Conservation (phyloP, 352 stramenopile genomes). For the Globisporangium rhizosaccharum region DNA sequence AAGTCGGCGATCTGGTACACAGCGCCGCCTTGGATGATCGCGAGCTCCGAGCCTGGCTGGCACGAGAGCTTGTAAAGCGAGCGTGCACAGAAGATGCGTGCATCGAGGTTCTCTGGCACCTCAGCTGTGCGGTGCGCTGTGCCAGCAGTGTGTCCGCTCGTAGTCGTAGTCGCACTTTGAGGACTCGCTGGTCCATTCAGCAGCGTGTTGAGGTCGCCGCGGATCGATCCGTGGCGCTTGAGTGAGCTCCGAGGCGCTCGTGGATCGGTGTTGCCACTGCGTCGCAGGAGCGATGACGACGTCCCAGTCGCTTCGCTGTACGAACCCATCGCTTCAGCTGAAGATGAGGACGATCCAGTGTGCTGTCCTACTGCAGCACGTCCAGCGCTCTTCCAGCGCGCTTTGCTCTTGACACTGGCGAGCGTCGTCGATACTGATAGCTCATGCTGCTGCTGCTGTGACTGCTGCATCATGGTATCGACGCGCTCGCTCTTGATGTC, state of each 20-base stretch:
- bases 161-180: conserved; percentile 5
- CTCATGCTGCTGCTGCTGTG: not conserved
- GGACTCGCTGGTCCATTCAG: conserved; percentile 7
- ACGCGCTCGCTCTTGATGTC: conserved; percentile 8
- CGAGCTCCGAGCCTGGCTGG: conserved; percentile 38
- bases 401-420: conserved; percentile 7
- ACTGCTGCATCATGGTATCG: not conserved
- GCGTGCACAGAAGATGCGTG: conserved; percentile 52
- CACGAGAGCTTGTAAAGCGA: conserved; percentile 82
- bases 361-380: not conserved
- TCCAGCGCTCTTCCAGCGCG: conserved; percentile 7
- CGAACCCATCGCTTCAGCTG: not conserved
- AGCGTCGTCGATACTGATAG: not conserved
- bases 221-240: conserved; percentile 31
- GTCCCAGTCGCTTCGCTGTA: not conserved
- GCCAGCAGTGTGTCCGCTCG: conserved; percentile 5
- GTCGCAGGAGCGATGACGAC: not conserved
- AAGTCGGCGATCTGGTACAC: conserved; percentile 69
- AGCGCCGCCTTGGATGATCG: conserved; percentile 58
- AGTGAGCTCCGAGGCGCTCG: conserved; percentile 6
- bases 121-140: not conserved
- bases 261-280: not conserved
- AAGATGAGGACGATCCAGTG: not conserved
- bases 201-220: conserved; percentile 25
- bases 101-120: conserved; percentile 39